Evolutionary conservation across 164 flowering plant genomes (phyloP).

Genomic region (Dillenia turbinata): DNA sequence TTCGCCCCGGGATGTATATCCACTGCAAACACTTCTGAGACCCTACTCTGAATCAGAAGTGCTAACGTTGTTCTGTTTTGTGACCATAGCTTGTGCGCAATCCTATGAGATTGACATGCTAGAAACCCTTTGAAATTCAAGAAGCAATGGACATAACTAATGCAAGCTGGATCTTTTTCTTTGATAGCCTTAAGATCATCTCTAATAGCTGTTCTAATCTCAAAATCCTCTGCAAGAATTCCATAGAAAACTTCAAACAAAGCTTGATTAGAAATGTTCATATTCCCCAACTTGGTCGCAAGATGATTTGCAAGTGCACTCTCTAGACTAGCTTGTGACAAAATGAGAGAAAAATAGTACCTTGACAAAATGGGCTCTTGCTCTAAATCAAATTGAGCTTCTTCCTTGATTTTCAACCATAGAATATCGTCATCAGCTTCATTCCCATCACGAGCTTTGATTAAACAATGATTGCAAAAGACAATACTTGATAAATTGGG

Average conservation of each 20-base stretch:
- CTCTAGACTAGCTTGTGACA: conserved; percentile 46
- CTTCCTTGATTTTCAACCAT: conserved; percentile 49
- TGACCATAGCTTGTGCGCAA: conserved; percentile 60
- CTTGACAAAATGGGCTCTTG: conserved; percentile 53
- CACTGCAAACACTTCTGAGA: conserved; percentile 65
- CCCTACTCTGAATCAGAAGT: conserved; percentile 56
- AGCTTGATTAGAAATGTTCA: conserved; percentile 27
- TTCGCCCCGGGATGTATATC: conserved; percentile 85
- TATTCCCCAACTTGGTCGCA: conserved; percentile 35
- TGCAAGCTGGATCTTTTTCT: conserved; percentile 78
- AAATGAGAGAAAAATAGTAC: conserved; percentile 36
- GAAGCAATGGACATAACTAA: conserved; percentile 61
- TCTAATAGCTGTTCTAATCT: conserved; percentile 30
- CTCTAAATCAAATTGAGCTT: conserved; percentile 43
- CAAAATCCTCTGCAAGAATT: conserved; percentile 30
- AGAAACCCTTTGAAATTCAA: conserved; percentile 73
- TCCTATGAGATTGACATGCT: conserved; percentile 68
- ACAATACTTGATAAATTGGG: conserved; percentile 3
- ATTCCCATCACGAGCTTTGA: not conserved
- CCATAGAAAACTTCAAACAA: conserved; percentile 43
- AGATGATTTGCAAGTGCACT: conserved; percentile 53
- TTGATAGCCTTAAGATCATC: conserved; percentile 59
- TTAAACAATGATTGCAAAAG: not conserved
- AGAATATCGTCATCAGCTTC: conserved; percentile 20
- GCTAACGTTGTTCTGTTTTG: conserved; percentile 48